Percentiles rank a stretch among this genome's conserved stretches.
phyloP scores from a whole-genome alignment of 2,329 filamentous ascomycete species.

The Capronia americana region DNA sequence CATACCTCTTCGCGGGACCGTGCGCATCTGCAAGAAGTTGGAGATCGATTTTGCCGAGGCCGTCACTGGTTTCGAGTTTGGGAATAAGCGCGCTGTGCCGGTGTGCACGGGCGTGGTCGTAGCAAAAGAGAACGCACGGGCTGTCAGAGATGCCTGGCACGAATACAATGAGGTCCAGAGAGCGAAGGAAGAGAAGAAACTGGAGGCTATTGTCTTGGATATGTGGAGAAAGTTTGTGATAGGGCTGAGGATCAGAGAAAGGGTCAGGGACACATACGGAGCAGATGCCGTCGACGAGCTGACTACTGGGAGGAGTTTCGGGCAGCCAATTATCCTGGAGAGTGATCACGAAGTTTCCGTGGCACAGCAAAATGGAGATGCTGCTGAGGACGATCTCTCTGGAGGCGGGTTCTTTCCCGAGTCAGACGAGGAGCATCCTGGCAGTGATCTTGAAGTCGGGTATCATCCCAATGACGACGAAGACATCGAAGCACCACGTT shows the following conservation, averaged over 20 bases:
- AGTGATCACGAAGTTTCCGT: constrained; percentile 38
- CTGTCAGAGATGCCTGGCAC: constrained; percentile 78
- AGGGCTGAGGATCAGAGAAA: constrained; percentile 80
- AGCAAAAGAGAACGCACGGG: constrained; percentile 76
- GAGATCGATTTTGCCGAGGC: constrained; percentile 91
- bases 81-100: constrained; percentile 90
- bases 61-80: constrained; percentile 95
- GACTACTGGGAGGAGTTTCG: constrained; percentile 21
- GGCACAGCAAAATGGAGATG: background rate
- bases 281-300: constrained; percentile 48
- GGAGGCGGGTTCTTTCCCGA: constrained; percentile 45
- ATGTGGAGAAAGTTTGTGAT: constrained; percentile 88
- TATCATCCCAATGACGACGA: constrained; percentile 21
- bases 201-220: constrained; percentile 72
- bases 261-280: constrained; percentile 78
- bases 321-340: constrained; percentile 36
- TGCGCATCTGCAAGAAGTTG: constrained; percentile 81
- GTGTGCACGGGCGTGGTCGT: constrained; percentile 90
- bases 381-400: constrained; percentile 40
- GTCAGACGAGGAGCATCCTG: constrained; percentile 38
- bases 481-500: background rate
- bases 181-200: constrained; percentile 83
- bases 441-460: constrained; percentile 50
- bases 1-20: constrained; percentile 76
- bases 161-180: constrained; percentile 76